Evolutionary conservation across 148 eudicot species (phyloP).

Genomic region (Cornus florida): DNA sequence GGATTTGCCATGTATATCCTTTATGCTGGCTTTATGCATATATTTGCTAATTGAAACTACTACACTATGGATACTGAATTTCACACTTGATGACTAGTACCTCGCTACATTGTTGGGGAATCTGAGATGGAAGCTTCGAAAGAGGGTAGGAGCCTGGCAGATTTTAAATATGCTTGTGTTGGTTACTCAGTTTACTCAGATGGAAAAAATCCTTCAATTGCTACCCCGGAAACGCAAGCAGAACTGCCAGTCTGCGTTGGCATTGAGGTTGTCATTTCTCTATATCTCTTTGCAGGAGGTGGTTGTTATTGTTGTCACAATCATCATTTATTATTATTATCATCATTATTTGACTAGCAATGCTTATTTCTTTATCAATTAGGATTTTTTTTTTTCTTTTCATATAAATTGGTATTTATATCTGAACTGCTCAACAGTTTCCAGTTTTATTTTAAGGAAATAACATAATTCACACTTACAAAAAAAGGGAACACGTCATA

Average conservation of each 20-base stretch:
- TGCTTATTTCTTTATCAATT: slow-evolving; percentile 1
- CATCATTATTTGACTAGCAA: neutral
- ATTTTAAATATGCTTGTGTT: slow-evolving; percentile 80
- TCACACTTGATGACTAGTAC: slow-evolving; percentile 50
- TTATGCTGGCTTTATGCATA: neutral
- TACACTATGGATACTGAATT: slow-evolving; percentile 16
- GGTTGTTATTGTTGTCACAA: neutral
- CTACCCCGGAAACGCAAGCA: slow-evolving; percentile 41
- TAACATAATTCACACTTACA: neutral
- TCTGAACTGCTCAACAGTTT: neutral
- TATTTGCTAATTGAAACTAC: neutral
- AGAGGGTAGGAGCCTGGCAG: slow-evolving; percentile 65
- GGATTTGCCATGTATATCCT: no score
- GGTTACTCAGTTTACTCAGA: slow-evolving; percentile 82
- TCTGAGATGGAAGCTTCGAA: slow-evolving; percentile 76
- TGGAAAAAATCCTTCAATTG: slow-evolving; percentile 35
- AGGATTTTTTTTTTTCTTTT: neutral
- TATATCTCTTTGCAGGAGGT: neutral
- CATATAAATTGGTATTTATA: neutral
- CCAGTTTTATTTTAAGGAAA: neutral
- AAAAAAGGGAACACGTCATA: neutral
- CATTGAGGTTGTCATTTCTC: slow-evolving; percentile 56
- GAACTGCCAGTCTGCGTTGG: slow-evolving; percentile 84
- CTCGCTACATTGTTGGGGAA: slow-evolving; percentile 63
- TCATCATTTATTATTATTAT: no score